Evolutionary conservation across 225 moss, liverwort and hornwort species (phyloP), one percentile per base, ranked within the genome.

Genomic region (Anthoceros angustus): DNA sequence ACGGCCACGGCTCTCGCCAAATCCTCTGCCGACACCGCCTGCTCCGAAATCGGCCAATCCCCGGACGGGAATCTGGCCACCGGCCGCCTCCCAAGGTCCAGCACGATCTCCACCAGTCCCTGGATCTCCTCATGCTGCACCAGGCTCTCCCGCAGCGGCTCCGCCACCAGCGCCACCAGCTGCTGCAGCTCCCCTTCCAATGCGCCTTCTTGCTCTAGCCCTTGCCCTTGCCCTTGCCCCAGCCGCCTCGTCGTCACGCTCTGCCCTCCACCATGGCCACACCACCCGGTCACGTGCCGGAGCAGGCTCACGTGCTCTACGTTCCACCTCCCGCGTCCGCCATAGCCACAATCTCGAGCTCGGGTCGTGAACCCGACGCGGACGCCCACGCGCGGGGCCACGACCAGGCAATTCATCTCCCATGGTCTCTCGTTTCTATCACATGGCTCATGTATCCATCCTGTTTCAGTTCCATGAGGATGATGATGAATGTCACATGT

Each of bases 31-130:
- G 86, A 84, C 20, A 95, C 94, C 68, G 83, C 70, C 4, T 82
- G 66, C 67, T 82, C 84, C 39, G 90, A 88, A 39, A 94, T 82
- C 64, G 76, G 71, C 94, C 94, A 95, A 76, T 95, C 94, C 20
- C 94, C 94, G 10, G 86, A 85, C 8, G 86, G 86, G 62, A 95
- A 95, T 64, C 94, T 87, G 62, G 94, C 94, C 76, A 90, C 69
- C 8, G 94, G 94, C 8, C 77, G 84, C 38, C 94, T 78, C 49
- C 94, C 94, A 65, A 95, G 78, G 74, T 95, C 94, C 18, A 95
- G 83, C 40, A 95, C 94, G 62, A 86, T 82, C 43, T 95, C 94
- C 65, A 95, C 83, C 75, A 95, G 66, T 50, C 78, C 41, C 25
- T 83, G 74, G 67, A 95, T 83, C 76, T 90, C 86, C 26, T 74